Evolutionary conservation across 305 asterid genomes (phyloP).

Genomic region (Fraxinus baroniana): DNA sequence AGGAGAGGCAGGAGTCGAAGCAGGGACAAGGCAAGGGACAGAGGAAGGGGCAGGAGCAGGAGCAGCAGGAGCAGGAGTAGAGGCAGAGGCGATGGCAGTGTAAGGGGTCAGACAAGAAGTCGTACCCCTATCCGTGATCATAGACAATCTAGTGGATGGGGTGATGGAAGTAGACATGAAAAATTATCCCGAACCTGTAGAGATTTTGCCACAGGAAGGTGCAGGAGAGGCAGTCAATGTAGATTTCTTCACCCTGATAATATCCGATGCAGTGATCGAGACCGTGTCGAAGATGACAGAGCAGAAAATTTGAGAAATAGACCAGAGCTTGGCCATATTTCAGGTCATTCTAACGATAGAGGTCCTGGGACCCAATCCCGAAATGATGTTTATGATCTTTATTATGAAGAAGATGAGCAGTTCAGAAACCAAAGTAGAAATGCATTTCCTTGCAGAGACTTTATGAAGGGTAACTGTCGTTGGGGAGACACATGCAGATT

Average conservation of each 20-base stretch:
- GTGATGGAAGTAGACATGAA: conserved; percentile 52
- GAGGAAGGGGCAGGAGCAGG: conserved; percentile 31
- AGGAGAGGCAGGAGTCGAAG: conserved; percentile 39
- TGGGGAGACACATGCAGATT: conserved; percentile 87
- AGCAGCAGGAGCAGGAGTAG: conserved; percentile 39
- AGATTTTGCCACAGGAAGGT: conserved; percentile 59
- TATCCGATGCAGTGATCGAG: conserved; percentile 32
- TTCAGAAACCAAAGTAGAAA: conserved; percentile 48
- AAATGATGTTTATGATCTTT: conserved; percentile 46
- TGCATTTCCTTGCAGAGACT: conserved; percentile 59
- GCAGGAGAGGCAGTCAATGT: conserved; percentile 73
- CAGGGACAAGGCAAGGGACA: conserved; percentile 45
- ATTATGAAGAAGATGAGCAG: conserved; percentile 47
- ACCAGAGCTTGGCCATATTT: conserved; percentile 38
- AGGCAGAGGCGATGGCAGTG: conserved; percentile 37
- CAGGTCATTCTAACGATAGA: conserved; percentile 42
- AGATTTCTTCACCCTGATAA: conserved; percentile 61
- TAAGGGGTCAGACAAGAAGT: conserved; percentile 40
- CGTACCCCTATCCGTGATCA: conserved; percentile 43
- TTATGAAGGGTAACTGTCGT: conserved; percentile 62
- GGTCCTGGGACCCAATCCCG: conserved; percentile 45
- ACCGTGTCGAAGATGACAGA: conserved; percentile 35
- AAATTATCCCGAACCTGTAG: conserved; percentile 51
- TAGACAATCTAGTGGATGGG: conserved; percentile 55
- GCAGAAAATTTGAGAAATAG: conserved; percentile 48